Percentiles rank a stretch among this genome's conserved stretches.
Evolutionary conservation across 441 rosid genomes (phyloP).

Genomic region (Gossypium schwendimanii): DNA sequence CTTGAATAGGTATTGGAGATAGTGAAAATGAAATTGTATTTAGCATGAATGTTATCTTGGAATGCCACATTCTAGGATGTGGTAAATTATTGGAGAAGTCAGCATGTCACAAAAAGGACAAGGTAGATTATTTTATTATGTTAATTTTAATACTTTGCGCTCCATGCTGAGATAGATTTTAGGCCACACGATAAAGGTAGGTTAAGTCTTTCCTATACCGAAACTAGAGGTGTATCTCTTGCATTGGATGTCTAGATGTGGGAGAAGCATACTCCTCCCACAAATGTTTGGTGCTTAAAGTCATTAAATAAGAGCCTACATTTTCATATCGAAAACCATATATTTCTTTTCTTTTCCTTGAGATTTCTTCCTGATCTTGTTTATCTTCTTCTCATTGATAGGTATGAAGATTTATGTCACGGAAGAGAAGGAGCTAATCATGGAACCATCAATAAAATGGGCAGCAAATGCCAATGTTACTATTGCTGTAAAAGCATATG

Average conservation of each 20-base stretch:
- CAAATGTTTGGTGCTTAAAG: neutral
- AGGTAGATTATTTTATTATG: neutral
- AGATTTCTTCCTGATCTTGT: neutral
- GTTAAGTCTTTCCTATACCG: neutral
- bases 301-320: neutral
- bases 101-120: neutral
- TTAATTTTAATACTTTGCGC: neutral
- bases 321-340: neutral
- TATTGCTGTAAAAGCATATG: constrained; percentile 77
- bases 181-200: neutral
- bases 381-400: constrained; percentile 19
- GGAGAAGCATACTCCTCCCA: neutral
- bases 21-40: neutral
- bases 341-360: neutral
- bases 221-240: neutral
- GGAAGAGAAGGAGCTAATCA: constrained; percentile 89
- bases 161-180: neutral
- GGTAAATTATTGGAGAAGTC: neutral
- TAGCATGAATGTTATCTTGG: neutral
- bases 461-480: constrained; percentile 78
- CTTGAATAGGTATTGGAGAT: neutral
- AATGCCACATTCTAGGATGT: neutral
- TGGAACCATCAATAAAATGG: constrained; percentile 93
- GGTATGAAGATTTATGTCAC: constrained; percentile 95
- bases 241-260: neutral